A percentile compares a stretch with the other conserved stretches of the same genome.
These are phyloP conservation scores for Penicillium bovifimosum DNA, from an alignment of 495 filamentous ascomycete genomes.

Conservation along the genomic window DNA sequence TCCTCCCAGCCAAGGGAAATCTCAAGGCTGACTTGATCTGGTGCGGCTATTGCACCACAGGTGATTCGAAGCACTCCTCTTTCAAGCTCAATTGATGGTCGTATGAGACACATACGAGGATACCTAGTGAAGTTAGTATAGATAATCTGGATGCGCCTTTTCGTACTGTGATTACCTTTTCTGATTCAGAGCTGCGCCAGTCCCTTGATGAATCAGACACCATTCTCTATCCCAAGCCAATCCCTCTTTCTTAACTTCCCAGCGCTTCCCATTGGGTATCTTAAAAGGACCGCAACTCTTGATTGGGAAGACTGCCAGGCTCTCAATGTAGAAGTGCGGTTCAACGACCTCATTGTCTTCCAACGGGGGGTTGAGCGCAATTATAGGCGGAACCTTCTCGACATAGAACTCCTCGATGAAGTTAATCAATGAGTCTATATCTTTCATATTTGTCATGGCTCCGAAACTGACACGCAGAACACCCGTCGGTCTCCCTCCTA, in stretches of 20 bases:
- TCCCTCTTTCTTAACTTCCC: slow-evolving; percentile 74
- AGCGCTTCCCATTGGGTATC: slow-evolving; percentile 57
- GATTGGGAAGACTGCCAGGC: slow-evolving; percentile 72
- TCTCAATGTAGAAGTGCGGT: slow-evolving; percentile 47
- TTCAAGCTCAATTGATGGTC: slow-evolving; percentile 62
- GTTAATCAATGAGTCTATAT: slow-evolving; percentile 61
- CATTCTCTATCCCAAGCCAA: slow-evolving; percentile 91
- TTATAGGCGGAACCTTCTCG: slow-evolving; percentile 35
- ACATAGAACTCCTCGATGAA: slow-evolving; percentile 79
- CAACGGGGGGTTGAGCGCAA: slow-evolving; percentile 17
- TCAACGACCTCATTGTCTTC: slow-evolving; percentile 12
- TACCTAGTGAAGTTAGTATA: slow-evolving; percentile 33
- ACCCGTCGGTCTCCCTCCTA: slow-evolving; percentile 79
- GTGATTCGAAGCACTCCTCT: slow-evolving; percentile 49
- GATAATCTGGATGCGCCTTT: not conserved
- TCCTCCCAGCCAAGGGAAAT: slow-evolving; percentile 57
- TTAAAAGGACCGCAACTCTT: slow-evolving; percentile 79
- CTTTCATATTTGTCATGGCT: slow-evolving; percentile 77
- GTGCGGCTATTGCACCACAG: slow-evolving; percentile 23
- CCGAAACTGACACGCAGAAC: slow-evolving; percentile 81
- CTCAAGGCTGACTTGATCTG: slow-evolving; percentile 30
- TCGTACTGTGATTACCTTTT: slow-evolving; percentile 40
- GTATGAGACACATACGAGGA: slow-evolving; percentile 75
- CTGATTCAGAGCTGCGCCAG: slow-evolving; percentile 70
- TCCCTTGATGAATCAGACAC: slow-evolving; percentile 83